Percentiles rank a stretch among this genome's conserved stretches.
phyloP scores from a whole-genome alignment of 768 basidiomycete species.

The Pleurotus cornucopiae region DNA sequence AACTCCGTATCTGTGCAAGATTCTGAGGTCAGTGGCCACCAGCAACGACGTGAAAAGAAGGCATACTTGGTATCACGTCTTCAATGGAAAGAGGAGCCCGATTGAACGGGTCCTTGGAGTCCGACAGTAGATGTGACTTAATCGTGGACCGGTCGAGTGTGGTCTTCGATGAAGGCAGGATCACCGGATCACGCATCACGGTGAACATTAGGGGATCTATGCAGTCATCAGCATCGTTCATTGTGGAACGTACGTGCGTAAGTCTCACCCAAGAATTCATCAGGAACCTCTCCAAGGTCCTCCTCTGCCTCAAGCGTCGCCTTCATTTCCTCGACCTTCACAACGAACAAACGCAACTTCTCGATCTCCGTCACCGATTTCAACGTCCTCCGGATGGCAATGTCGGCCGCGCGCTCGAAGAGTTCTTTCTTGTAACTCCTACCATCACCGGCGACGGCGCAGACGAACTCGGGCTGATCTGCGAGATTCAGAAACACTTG shows the following conservation, averaged over 20 bases:
- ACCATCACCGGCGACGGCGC: constrained; percentile 90
- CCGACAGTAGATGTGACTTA: constrained; percentile 90
- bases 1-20: constrained; percentile 54
- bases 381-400: constrained; percentile 56
- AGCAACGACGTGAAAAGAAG: neutral
- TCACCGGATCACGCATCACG: constrained; percentile 94
- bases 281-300: constrained; percentile 88
- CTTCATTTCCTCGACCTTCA: constrained; percentile 81
- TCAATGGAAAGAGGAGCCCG: constrained; percentile 76
- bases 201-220: constrained; percentile 87
- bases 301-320: constrained; percentile 83
- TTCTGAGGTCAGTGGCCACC: constrained; percentile 11
- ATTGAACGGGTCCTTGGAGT: constrained; percentile 94
- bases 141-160: constrained; percentile 89
- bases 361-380: constrained; percentile 79
- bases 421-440: constrained; percentile 83
- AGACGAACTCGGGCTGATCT: constrained; percentile 71
- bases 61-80: constrained; percentile 73
- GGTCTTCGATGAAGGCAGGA: constrained; percentile 75
- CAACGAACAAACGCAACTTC: constrained; percentile 64
- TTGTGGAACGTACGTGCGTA: constrained; percentile 7
- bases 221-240: constrained; percentile 8
- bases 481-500: constrained; percentile 90
- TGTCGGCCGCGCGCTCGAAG: constrained; percentile 74
- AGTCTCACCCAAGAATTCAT: constrained; percentile 84